These are phyloP conservation scores for Cerrena zonata DNA, from an alignment of 1,284 basidiomycete species.

Conservation along the genomic window DNA sequence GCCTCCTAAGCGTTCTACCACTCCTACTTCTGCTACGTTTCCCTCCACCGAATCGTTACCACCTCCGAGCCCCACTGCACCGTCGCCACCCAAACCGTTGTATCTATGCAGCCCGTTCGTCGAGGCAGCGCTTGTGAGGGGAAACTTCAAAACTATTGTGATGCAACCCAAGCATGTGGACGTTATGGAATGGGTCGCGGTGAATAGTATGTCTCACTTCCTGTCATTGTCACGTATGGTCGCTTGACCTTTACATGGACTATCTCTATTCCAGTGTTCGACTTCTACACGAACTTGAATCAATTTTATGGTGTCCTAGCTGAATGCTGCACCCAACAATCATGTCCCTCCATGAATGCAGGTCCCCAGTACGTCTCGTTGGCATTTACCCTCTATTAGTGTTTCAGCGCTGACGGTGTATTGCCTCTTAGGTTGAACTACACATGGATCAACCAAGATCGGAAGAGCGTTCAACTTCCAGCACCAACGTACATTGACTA, in stretches of 20 bases:
- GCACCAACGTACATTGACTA: conserved; percentile 98
- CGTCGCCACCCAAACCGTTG: conserved; percentile 59
- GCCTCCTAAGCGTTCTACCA: conserved; percentile 59
- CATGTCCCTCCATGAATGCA: conserved; percentile 91
- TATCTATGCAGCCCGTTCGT: conserved; percentile 95
- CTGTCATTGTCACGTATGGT: background rate
- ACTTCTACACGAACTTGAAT: conserved; percentile 95
- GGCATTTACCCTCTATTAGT: background rate
- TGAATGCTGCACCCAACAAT: conserved; percentile 88
- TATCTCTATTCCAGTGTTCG: conserved; percentile 63
- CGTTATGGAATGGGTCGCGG: conserved; percentile 97
- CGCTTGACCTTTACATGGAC: no score
- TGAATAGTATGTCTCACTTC: conserved; percentile 69
- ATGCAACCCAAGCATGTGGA: conserved; percentile 96
- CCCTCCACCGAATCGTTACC: conserved; percentile 39
- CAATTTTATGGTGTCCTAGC: conserved; percentile 94
- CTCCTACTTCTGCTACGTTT: conserved; percentile 62
- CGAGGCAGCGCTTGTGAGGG: conserved; percentile 94
- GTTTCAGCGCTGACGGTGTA: conserved; percentile 1
- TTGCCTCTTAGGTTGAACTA: conserved; percentile 77
- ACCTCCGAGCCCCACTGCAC: conserved; percentile 37
- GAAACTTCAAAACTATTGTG: conserved; percentile 97
- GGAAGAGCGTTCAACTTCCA: conserved; percentile 87
- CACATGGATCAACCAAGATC: conserved; percentile 95
- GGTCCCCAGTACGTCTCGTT: conserved; percentile 66